phyloP scores from a whole-genome alignment of 2,329 filamentous ascomycete species.

The Metarhizium humberi region DNA sequence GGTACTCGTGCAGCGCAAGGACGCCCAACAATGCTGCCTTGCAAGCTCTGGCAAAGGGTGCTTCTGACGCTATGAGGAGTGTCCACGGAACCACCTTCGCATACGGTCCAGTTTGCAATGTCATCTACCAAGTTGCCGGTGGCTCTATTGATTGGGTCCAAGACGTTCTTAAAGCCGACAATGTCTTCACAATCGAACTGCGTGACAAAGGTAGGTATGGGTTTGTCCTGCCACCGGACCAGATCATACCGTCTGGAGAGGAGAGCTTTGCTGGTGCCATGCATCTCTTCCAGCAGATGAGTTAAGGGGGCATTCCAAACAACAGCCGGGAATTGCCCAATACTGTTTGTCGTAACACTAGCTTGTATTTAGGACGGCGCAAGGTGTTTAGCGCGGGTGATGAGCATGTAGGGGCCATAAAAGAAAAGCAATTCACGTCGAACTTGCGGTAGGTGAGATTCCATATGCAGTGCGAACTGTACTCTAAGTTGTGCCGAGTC shows the following conservation, averaged over 20 bases:
- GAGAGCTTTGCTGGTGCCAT: slow-evolving; percentile 42
- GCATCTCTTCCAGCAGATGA: slow-evolving; percentile 43
- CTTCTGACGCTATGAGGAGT: slow-evolving; percentile 39
- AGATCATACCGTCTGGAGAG: slow-evolving; percentile 34
- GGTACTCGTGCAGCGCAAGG: slow-evolving; percentile 44
- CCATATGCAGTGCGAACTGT: neutral
- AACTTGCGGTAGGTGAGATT: neutral
- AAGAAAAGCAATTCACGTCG: no score
- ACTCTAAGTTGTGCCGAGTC: neutral
- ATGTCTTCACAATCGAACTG: slow-evolving; percentile 31
- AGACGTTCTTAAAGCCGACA: slow-evolving; percentile 31
- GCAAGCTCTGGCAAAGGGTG: slow-evolving; percentile 36
- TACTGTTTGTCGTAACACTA: neutral
- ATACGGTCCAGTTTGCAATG: slow-evolving; percentile 47
- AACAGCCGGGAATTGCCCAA: neutral
- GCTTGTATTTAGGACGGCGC: neutral
- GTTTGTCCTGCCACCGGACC: slow-evolving; percentile 31
- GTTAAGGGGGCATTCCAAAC: slow-evolving; percentile 9
- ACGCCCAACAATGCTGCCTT: slow-evolving; percentile 38
- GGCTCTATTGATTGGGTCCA: slow-evolving; percentile 35
- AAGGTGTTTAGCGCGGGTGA: neutral
- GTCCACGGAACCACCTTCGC: slow-evolving; percentile 29
- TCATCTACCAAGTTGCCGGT: slow-evolving; percentile 49
- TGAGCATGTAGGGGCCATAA: no score
- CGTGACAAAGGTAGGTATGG: slow-evolving; percentile 26